These are phyloP conservation scores for Trichophaea hybrida DNA, from an alignment of 2,329 filamentous ascomycete species.

Conservation along the genomic window DNA sequence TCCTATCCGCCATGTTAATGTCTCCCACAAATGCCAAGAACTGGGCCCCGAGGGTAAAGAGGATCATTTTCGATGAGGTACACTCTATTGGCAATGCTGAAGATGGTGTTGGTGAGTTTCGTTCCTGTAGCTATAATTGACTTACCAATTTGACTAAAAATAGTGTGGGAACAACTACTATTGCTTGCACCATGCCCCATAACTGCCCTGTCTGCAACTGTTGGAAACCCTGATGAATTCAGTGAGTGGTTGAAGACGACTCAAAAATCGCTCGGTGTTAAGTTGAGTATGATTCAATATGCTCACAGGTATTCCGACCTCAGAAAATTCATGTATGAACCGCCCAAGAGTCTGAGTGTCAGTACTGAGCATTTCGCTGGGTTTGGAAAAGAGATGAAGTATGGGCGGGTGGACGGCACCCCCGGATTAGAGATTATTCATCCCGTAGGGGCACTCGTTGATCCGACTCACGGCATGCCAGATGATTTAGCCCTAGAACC, in stretches of 20 bases:
- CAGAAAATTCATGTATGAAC: conserved; percentile 54
- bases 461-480: conserved; percentile 48
- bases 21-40: conserved; percentile 48
- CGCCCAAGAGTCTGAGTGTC: conserved; percentile 34
- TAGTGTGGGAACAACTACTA: conserved; percentile 61
- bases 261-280: conserved; percentile 47
- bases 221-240: conserved; percentile 61
- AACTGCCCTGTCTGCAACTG: conserved; percentile 64
- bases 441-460: conserved; percentile 48
- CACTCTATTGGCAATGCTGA: conserved; percentile 66
- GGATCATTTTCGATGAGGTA: conserved; percentile 72
- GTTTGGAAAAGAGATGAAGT: conserved; percentile 22
- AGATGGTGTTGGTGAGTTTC: conserved; percentile 42
- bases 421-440: conserved; percentile 47
- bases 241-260: conserved; percentile 51
- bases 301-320: conserved; percentile 59
- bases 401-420: conserved; percentile 37
- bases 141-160: no score
- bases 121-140: no score
- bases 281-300: conserved; percentile 55
- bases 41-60: conserved; percentile 54
- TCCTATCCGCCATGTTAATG: conserved; percentile 64
- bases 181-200: conserved; percentile 62
- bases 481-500: conserved; percentile 56
- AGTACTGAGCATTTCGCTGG: conserved; percentile 31